Conservation (phyloP, 768 basidiomycete genomes). For the Auriscalpium microsporum region DNA sequence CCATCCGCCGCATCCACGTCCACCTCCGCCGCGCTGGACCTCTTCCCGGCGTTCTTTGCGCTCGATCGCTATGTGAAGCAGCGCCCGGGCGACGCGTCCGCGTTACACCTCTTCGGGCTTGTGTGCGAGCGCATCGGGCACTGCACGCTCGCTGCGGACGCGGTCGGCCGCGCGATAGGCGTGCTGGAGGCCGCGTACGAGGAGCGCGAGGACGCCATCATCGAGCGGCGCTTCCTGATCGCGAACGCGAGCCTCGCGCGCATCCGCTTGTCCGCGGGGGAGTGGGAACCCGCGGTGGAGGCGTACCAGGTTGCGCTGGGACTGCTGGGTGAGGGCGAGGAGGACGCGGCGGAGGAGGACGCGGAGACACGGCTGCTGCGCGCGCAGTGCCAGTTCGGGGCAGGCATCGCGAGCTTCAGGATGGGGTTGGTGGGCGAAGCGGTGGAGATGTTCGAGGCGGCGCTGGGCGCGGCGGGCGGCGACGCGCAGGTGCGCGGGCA, state of each 20-base stretch:
- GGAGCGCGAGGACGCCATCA: conserved; percentile 66
- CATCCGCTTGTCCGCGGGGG: conserved; percentile 49
- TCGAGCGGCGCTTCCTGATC: conserved; percentile 73
- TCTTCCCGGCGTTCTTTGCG: conserved; percentile 76
- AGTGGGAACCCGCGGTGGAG: conserved; percentile 54
- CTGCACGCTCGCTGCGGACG: conserved; percentile 44
- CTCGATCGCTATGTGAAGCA: conserved; percentile 67
- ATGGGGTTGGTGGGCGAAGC: conserved; percentile 54
- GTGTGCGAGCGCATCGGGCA: conserved; percentile 81
- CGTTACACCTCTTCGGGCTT: conserved; percentile 75
- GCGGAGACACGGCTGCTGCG: conserved; percentile 35
- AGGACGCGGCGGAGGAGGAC: conserved; percentile 26
- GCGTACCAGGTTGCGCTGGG: conserved; percentile 68
- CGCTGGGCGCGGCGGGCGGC: conserved; percentile 46
- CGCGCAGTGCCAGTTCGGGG: conserved; percentile 59
- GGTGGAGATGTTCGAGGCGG: conserved; percentile 57
- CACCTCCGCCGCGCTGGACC: conserved; percentile 30
- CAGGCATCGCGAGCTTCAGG: conserved; percentile 66
- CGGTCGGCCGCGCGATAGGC: conserved; percentile 53
- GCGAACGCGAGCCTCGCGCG: conserved; percentile 80
- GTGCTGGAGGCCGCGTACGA: conserved; percentile 88
- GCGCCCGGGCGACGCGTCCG: conserved; percentile 61
- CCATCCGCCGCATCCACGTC: conserved; percentile 7
- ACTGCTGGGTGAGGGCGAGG: conserved; percentile 43
- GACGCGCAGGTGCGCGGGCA: conserved; percentile 50